Percentiles rank a stretch among this genome's conserved stretches.
phyloP scores from a whole-genome alignment of 2,329 filamentous ascomycete species.

The Ascochyta pisi region DNA sequence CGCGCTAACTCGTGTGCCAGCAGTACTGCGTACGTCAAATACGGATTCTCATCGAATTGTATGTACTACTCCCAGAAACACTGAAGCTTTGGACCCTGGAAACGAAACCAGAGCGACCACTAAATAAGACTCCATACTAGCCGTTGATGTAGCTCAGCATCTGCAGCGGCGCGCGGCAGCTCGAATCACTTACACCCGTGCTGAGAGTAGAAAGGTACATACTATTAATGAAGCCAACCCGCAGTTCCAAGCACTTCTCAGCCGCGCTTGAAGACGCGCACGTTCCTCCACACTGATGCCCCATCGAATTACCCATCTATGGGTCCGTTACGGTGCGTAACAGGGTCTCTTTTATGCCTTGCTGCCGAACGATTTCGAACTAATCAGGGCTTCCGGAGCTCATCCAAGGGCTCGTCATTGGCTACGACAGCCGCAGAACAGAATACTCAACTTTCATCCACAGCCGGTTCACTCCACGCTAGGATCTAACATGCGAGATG shows the following conservation, averaged over 20 bases:
- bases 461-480: conserved; percentile 2
- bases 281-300: conserved; percentile 1
- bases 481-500: conserved; percentile 17
- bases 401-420: neutral
- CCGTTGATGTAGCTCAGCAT: neutral
- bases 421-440: neutral
- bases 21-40: neutral
- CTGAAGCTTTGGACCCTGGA: neutral
- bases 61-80: neutral
- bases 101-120: neutral
- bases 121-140: neutral
- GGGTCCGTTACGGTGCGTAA: conserved; percentile 3
- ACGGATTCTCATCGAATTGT: neutral
- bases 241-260: neutral
- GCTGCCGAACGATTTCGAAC: neutral
- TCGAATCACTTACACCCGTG: conserved; percentile 2
- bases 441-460: neutral
- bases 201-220: neutral
- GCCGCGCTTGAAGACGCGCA: neutral
- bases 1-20: neutral
- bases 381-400: neutral
- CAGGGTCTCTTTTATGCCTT: conserved; percentile 1
- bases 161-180: conserved; percentile 1
- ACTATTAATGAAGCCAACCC: neutral
- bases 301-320: neutral